Conservation (phyloP, 2,329 filamentous ascomycete species). For the Colletotrichum karsti region DNA sequence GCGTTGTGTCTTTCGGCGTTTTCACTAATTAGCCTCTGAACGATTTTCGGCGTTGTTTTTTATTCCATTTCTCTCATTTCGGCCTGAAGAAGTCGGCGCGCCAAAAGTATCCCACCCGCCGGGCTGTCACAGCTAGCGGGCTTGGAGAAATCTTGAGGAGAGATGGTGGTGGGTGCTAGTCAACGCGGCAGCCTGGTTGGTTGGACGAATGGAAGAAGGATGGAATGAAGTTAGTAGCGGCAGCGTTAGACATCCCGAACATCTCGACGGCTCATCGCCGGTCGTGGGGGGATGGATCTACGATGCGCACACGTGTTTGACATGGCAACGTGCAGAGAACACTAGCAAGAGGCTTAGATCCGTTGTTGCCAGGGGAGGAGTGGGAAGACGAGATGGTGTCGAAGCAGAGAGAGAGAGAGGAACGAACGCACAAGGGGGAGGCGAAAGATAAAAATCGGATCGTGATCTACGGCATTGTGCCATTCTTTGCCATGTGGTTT, state of each 20-base stretch:
- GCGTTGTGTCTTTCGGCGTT: neutral
- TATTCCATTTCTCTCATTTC: too few relatives aligned
- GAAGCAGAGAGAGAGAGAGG: neutral
- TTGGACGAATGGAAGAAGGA: neutral
- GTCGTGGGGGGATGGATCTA: neutral
- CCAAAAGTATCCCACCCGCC: too few relatives aligned
- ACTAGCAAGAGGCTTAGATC: neutral
- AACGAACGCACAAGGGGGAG: neutral
- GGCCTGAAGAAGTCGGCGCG: too few relatives aligned
- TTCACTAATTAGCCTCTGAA: neutral
- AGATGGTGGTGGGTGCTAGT: neutral
- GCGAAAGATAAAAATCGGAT: neutral
- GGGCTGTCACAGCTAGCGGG: too few relatives aligned
- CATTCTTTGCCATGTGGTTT: slow-evolving; percentile 4
- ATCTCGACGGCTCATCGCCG: neutral
- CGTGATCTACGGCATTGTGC: slow-evolving; percentile 4
- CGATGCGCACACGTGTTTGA: neutral
- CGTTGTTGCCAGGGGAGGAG: neutral
- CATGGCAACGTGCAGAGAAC: neutral
- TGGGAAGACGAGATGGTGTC: too few relatives aligned
- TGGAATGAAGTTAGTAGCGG: too few relatives aligned
- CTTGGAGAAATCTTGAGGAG: too few relatives aligned
- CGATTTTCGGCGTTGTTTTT: neutral
- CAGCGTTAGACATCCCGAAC: too few relatives aligned
- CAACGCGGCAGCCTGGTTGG: neutral